phyloP scores from a whole-genome alignment of 768 basidiomycete genomes.

The Hypsizygus marmoreus region DNA sequence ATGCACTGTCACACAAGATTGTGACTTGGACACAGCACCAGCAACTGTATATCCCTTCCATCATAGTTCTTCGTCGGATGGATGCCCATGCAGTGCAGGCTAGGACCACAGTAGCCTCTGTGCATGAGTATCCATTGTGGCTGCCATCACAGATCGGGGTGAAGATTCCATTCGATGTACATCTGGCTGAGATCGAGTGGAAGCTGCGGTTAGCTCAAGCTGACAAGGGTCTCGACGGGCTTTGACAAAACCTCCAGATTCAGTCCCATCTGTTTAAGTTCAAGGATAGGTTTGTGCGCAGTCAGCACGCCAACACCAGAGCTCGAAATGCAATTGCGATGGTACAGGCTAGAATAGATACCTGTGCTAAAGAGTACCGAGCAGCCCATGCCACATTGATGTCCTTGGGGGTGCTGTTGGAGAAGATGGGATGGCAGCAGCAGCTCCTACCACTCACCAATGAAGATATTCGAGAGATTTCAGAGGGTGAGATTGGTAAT shows the following conservation, averaged over 20 bases:
- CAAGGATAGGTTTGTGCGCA: conserved; percentile 12
- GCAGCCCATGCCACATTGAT: conserved; percentile 1
- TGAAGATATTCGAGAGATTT: conserved; percentile 2
- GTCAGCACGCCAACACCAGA: conserved; percentile 11
- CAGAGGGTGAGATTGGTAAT: neutral
- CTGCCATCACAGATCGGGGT: conserved; percentile 3
- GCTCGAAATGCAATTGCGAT: neutral
- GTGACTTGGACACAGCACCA: conserved; percentile 11
- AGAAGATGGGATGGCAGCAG: conserved; percentile 1
- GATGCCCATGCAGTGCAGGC: neutral
- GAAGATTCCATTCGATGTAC: conserved; percentile 1
- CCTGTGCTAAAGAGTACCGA: conserved; percentile 4
- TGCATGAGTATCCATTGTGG: neutral
- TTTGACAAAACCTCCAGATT: conserved; percentile 9
- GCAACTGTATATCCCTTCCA: conserved; percentile 15
- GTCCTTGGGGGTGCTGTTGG: neutral
- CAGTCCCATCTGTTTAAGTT: conserved; percentile 8
- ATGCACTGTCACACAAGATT: conserved; percentile 11
- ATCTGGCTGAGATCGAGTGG: conserved; percentile 10
- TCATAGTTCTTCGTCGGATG: neutral
- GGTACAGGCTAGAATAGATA: neutral
- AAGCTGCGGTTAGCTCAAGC: conserved; percentile 6
- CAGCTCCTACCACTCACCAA: neutral
- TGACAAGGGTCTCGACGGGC: conserved; percentile 8
- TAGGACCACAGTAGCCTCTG: neutral